Conservation (phyloP, 768 basidiomycete species). For the Kwoniella sp. region DNA sequence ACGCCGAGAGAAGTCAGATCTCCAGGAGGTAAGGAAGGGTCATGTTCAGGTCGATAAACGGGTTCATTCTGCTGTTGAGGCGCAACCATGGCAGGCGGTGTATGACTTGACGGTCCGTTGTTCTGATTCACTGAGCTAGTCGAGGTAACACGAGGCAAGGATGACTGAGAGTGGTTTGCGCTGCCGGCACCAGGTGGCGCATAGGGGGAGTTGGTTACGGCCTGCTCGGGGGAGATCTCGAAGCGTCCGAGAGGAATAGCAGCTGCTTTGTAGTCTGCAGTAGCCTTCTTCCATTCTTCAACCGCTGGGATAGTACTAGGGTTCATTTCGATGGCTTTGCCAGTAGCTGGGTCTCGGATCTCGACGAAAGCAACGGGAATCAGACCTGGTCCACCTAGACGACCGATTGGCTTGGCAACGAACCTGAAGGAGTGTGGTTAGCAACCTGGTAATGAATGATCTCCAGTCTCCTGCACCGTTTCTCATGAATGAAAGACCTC, state of each 20-base stretch:
- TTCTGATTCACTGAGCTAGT: conserved; percentile 22
- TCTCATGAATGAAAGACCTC: too few species aligned
- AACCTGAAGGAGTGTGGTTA: conserved; percentile 59
- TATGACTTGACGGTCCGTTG: conserved; percentile 9
- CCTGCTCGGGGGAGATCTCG: conserved; percentile 62
- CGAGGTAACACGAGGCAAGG: conserved; percentile 24
- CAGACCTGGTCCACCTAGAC: conserved; percentile 89
- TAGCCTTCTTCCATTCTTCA: conserved; percentile 98
- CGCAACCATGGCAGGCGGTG: neutral
- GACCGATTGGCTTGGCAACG: conserved; percentile 96
- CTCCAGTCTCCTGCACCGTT: too few species aligned
- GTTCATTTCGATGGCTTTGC: conserved; percentile 65
- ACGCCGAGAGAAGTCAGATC: conserved; percentile 83
- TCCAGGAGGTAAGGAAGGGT: conserved; percentile 59
- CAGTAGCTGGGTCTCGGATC: conserved; percentile 88
- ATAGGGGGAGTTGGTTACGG: conserved; percentile 49
- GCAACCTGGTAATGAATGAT: too few species aligned
- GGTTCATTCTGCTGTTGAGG: conserved; percentile 11
- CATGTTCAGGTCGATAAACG: conserved; percentile 44
- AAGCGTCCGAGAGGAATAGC: conserved; percentile 92
- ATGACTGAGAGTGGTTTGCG: conserved; percentile 13
- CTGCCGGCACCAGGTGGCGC: conserved; percentile 23
- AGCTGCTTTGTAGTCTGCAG: conserved; percentile 92
- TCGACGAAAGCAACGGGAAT: conserved; percentile 98
- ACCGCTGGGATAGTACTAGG: conserved; percentile 83